Evolutionary conservation across 2,329 filamentous ascomycete genomes (phyloP), one percentile per base, ranked within the genome.

Genomic region (Fusarium siculi): DNA sequence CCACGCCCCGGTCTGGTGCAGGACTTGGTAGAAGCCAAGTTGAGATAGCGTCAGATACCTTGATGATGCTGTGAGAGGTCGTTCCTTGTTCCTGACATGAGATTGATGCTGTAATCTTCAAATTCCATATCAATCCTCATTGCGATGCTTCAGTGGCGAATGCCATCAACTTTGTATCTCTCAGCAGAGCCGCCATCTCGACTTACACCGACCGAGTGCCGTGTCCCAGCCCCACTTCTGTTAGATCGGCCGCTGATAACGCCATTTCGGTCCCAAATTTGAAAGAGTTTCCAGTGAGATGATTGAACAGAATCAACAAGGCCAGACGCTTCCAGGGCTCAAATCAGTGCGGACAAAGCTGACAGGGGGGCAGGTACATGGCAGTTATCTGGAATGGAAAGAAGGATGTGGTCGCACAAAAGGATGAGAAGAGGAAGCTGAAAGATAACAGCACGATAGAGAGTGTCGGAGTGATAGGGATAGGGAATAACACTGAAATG

Each of bases 191-290:
- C 59, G 44, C 68, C 47, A 66, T 30, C 36, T 59, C 9, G 16
- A 25, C 50, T 56, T 54, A 67, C 49, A 62, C 65, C 28, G 63
- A 69, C 76, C 76, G 76, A 77, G 54, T 77, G 73, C 76, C 76
- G 76, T 62, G 59, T 57, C 43, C 15, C 37, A 64, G 58, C 23
- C 25, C 76, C 76, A 68, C 74, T 73, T 73, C 68, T 76, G 65
- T 42, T 68, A 74, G 74, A 78, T 78, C 74, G 71, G 74, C 66
- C 44, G 70, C 63, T 72, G 76, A 78, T 77, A 77, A 77, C 76
- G 76, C 76, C 76, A 77, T 77, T 68, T 66, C 30, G 37, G 68
- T 28, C 54, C 49, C 50, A 73, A 76, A 77, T 77, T 78, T 49
- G 65, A 78, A 66, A 77, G 68, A 65, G 61, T 16, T 16, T 63